phyloP scores from a whole-genome alignment of 1,284 basidiomycete genomes.

The Bjerkandera adusta region DNA sequence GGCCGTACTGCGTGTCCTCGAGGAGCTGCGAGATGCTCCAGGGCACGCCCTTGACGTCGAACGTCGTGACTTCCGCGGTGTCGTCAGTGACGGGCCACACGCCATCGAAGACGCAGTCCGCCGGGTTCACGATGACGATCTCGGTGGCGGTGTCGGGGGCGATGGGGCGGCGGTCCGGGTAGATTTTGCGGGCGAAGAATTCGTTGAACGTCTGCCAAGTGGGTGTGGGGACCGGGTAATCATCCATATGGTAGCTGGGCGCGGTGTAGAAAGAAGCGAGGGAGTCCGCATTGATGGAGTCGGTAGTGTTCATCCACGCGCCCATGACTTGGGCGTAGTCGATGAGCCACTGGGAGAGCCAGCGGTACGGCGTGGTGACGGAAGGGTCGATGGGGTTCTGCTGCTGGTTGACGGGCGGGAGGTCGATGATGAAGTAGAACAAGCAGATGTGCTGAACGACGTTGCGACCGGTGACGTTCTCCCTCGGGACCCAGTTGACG shows the following conservation, averaged over 20 bases:
- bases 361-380: constrained; percentile 11
- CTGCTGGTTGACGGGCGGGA: constrained; percentile 9
- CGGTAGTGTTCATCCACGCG: constrained; percentile 16
- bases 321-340: constrained; percentile 19
- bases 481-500: constrained; percentile 17
- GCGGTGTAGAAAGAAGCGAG: constrained; percentile 17
- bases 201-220: constrained; percentile 23
- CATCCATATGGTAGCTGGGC: constrained; percentile 19
- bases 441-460: constrained; percentile 19
- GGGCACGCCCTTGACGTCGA: constrained; percentile 18
- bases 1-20: constrained; percentile 13
- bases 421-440: constrained; percentile 21
- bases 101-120: constrained; percentile 21
- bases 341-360: constrained; percentile 22
- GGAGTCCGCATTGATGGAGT: constrained; percentile 14
- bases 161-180: constrained; percentile 17
- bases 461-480: constrained; percentile 14
- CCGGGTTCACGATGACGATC: constrained; percentile 18
- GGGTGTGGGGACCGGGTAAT: constrained; percentile 14
- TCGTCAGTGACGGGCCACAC: constrained; percentile 18
- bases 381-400: constrained; percentile 18
- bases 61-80: constrained; percentile 5
- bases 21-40: constrained; percentile 21
- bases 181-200: constrained; percentile 20
- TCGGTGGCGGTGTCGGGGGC: constrained; percentile 12